Base-by-base conservation (phyloP, 2,329 filamentous ascomycete species). In the Neofusicoccum laricinum region DNA sequence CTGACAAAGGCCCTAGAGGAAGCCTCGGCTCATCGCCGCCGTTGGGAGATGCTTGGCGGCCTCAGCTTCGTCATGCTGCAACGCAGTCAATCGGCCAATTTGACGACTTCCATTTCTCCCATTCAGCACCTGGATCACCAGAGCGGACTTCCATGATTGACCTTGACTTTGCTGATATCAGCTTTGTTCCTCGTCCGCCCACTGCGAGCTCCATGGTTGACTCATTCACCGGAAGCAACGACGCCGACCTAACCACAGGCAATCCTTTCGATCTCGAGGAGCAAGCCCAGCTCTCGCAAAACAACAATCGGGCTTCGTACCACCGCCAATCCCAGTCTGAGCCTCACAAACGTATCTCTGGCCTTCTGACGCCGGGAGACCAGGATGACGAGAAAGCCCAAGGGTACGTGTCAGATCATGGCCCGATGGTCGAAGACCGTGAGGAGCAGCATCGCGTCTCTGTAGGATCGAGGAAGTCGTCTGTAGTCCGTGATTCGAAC, bases 231-330 rank as follows among this genome's bases (percentile, higher is more conserved):
- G 70, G 69, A 43, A 73, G 63, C 45, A 59, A 49, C 17, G 70
- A 69, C 51, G 78, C 75, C 17, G 78, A 80, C 59, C 72, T 75
- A 19, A 64, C 63, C 15, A 64, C 63, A 0, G 63, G 51, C 53
- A 79, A 82, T 63, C 81, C 81, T 0, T 83, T 83, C 67, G 81
- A 82, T 68, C 76, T 83, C 6, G 81, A 82, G 67, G 79, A 82
- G 59, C 76, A 78, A 62, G 71, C 78, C 8, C 71, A 76, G 36
- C 70, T 77, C 11, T 75, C 75, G 0, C 68, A 76, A 36, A 75
- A 72, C 49, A 77, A 75, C 62, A 74, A 77, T 51, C 75, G 76
- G 34, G 71, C 73, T 21, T 77, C 74, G 0, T 76, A 74, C 57
- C 76, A 78, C 59, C 75, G 72, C 61, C 77, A 78, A 58, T 77